Base-by-base conservation (phyloP, 2,329 filamentous ascomycete genomes). In the Colletotrichum sojae region DNA sequence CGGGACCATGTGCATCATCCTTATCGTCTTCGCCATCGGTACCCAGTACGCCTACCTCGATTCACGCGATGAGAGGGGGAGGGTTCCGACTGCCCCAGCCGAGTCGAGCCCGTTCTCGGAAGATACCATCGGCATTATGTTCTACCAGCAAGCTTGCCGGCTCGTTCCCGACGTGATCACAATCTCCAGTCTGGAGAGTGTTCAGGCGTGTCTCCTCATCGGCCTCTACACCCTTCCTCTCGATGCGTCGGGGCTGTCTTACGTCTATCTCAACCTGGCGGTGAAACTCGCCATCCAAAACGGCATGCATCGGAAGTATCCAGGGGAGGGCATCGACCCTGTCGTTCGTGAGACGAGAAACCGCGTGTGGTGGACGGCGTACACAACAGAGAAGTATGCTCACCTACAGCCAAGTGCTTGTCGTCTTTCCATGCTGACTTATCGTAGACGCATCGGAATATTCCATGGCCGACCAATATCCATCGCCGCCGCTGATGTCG, bases 281-380 rank as follows among this genome's bases (percentile, higher is more conserved):
- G 78, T 89, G 49, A 88, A 87, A 68, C 78, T 89, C 67, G 87
- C 86, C 2, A 88, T 89, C 15, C 86, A 89, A 69, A 89, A 89
- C 73, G 87, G 87, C 10, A 88, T 89, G 86, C 87, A 89, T 71
- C 80, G 87, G 56, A 84, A 80, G 62, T 85, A 84, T 66, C 77
- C 82, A 1, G 84, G 83, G 2, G 81, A 83, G 57, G 83, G 80
- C 0, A 78, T 88, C 12, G 83, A 85, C 36, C 77, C 82, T 12
- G 79, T 80, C 36, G 83, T 85, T 69, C 79, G 85, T 15, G 86
- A 89, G 78, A 84, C 82, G 3, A 80, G 86, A 18, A 88, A 87
- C 72, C 81, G 86, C 2, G 84, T 89, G 9, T 89, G 86, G 80
- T 89, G 86, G 86, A 88, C 85, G 4, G 82, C 82, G 0, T 89